Conservation (phyloP, 1,139 yeast species). For the Debaryomycetaceae sp. region DNA sequence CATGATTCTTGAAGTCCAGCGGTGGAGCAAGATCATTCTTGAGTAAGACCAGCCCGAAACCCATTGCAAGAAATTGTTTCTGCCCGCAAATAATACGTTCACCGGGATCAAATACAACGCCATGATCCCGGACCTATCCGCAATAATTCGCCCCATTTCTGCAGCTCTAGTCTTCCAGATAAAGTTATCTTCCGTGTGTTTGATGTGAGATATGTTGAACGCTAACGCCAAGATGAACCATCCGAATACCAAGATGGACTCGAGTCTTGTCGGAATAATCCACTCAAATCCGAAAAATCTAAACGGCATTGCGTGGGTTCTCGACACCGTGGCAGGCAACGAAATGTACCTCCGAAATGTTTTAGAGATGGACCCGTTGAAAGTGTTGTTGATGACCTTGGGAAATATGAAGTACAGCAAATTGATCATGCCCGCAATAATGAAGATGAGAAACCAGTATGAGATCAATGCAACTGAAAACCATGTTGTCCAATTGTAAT, state of each 20-base stretch:
- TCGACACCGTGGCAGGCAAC: constrained; percentile 44
- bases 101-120: constrained; percentile 47
- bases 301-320: constrained; percentile 37
- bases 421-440: constrained; percentile 41
- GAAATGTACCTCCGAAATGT: constrained; percentile 37
- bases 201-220: constrained; percentile 38
- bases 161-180: constrained; percentile 23
- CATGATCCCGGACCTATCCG: constrained; percentile 57
- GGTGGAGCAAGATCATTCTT: constrained; percentile 60
- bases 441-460: constrained; percentile 41
- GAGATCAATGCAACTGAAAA: constrained; percentile 47
- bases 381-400: constrained; percentile 20
- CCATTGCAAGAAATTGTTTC: constrained; percentile 63
- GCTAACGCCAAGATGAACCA: constrained; percentile 49
- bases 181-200: constrained; percentile 30
- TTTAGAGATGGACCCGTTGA: constrained; percentile 32
- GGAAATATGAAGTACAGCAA: constrained; percentile 33
- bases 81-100: constrained; percentile 54
- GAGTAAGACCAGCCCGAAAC: constrained; percentile 64
- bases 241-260: constrained; percentile 44
- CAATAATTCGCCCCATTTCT: constrained; percentile 52
- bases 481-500: constrained; percentile 41
- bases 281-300: constrained; percentile 26
- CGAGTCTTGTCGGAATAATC: constrained; percentile 62
- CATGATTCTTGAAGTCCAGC: constrained; percentile 55